Conservation (phyloP, 345 rosid genomes). For the Turritis glabra region DNA sequence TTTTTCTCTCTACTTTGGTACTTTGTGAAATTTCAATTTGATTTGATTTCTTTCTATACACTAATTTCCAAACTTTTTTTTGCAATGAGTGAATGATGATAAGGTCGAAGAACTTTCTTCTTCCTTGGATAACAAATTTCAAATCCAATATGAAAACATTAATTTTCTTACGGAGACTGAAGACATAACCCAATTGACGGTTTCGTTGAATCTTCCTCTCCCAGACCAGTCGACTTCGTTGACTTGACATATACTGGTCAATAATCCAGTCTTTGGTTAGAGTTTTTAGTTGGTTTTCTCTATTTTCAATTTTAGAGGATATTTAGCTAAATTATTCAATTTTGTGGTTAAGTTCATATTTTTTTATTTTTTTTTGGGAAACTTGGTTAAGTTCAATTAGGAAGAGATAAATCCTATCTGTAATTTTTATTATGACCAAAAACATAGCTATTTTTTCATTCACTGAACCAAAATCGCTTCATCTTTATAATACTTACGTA, state of each 20-base stretch:
- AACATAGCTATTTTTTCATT: no score
- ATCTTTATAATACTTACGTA: no score
- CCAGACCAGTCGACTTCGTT: conserved; percentile 14
- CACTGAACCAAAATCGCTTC: no score
- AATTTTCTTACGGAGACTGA: background rate
- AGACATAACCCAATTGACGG: conserved; percentile 16
- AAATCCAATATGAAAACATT: background rate
- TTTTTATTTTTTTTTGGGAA: no score
- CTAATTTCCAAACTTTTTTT: conserved; percentile 26
- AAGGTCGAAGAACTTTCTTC: conserved; percentile 31
- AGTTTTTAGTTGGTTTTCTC: background rate
- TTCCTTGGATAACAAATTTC: background rate
- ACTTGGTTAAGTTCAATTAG: no score
- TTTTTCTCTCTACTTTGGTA: conserved; percentile 15
- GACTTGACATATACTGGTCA: conserved; percentile 16
- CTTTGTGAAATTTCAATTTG: conserved; percentile 24
- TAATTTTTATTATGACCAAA: no score
- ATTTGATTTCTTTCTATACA: conserved; percentile 19
- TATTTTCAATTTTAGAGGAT: no score
- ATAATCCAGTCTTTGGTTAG: background rate
- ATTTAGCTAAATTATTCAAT: background rate
- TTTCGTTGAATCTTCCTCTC: conserved; percentile 29
- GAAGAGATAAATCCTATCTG: no score
- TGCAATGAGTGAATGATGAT: conserved; percentile 31
- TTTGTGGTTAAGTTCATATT: no score